Conservation (phyloP, 2,329 filamentous ascomycete genomes). For the Fusarium longipes region DNA sequence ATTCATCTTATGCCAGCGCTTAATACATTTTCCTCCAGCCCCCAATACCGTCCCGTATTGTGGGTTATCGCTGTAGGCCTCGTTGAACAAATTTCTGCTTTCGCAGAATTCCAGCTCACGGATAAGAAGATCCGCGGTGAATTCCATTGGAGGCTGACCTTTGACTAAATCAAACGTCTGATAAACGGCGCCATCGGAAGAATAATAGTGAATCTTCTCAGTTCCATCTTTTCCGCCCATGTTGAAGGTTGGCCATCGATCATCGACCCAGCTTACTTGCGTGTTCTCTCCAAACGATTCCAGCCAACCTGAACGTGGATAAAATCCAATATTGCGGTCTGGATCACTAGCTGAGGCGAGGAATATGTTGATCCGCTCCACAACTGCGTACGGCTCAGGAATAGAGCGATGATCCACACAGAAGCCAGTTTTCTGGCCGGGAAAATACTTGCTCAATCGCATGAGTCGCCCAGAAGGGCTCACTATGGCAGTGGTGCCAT, state of each 20-base stretch:
- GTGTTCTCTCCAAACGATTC: fast-evolving
- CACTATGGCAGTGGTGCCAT: background rate
- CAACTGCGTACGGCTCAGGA: background rate
- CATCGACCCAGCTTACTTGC: fast-evolving
- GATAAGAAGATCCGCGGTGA: background rate
- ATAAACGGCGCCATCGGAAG: background rate
- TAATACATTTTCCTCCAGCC: background rate
- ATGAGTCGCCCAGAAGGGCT: background rate
- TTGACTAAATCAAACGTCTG: background rate
- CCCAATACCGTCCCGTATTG: background rate
- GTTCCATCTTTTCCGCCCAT: fast-evolving
- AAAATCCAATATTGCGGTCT: background rate
- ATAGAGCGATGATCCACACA: background rate
- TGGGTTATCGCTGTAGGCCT: background rate
- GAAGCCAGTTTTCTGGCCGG: background rate
- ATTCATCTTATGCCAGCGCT: background rate
- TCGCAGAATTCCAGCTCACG: background rate
- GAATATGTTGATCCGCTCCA: background rate
- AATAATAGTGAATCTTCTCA: background rate
- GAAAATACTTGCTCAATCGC: background rate
- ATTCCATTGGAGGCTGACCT: background rate
- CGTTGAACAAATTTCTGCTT: background rate
- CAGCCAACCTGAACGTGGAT: background rate
- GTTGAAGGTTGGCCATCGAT: background rate
- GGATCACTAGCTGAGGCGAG: background rate